Base-by-base conservation (phyloP, 2,329 filamentous ascomycete species). In the Mycosphaerelloides madeirae region DNA sequence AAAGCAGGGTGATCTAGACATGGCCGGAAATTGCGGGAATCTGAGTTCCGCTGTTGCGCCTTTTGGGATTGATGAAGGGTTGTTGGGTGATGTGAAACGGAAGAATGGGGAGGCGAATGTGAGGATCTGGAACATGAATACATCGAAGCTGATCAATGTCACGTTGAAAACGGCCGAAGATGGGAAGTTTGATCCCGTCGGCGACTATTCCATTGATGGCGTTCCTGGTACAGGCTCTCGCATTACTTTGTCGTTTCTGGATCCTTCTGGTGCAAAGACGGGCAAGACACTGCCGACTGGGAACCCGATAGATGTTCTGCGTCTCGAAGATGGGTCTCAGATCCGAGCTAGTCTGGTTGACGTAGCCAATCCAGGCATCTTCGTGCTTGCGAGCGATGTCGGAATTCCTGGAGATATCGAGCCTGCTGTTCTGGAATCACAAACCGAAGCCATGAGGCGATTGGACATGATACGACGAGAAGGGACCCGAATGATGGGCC, bases 21-120 rank as follows among this genome's bases (percentile, higher is more conserved):
- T 79, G 56, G 79, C 80, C 0, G 80, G 83, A 18, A 88, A 87
- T 55, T 87, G 84, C 59, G 84, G 84, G n/a, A 87, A 87, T 61
- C 84, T 88, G 81, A 79, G 73, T 5, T 74, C 77, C 31, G 75
- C 79, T 0, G 75, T 87, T 35, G 85, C 83, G 0, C 83, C 84
- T 0, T 82, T 78, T 57, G 80, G 79, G 2, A 68, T 81, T 59
- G 66, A 87, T 66, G 63, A 72, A 18, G 70, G 75, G 2, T 50
- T 83, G 1, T 65, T 79, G 44, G 65, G 43, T 25, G 49, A 62
- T 25, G 22, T 25, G 9, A 9, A 9, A 25, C 6, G 40, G 14
- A 16, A 29, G 14, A 41, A 52, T 16, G 31, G 41, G 28, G 40
- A 46, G 45, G 67, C 70, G 1, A 76, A 68, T 0, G 75, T 87